A percentile compares a stretch with the other conserved stretches of the same genome.
Conservation (phyloP, 2,329 filamentous ascomycete species). For the Grosmannia serpens region DNA sequence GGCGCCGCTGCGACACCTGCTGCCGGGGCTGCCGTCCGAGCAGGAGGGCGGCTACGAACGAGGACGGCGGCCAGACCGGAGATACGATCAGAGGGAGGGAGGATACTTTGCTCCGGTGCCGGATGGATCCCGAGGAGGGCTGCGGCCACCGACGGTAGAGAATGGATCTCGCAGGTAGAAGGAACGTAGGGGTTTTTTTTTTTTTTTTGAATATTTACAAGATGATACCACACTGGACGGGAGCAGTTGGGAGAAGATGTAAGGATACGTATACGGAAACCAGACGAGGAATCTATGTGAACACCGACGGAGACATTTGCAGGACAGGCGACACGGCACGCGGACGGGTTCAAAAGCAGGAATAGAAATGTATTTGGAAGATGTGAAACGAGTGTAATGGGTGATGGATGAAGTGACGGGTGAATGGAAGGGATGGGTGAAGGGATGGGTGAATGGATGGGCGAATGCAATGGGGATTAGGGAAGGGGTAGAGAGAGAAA, state of each 20-base stretch:
- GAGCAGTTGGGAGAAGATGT: neutral
- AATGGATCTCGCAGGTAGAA: neutral
- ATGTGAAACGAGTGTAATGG: neutral
- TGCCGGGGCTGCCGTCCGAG: neutral
- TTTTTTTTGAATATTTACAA: neutral
- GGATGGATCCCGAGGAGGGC: neutral
- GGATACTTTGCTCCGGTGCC: neutral
- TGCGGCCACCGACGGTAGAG: neutral
- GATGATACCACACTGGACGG: neutral
- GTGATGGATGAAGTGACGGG: neutral
- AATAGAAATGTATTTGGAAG: neutral
- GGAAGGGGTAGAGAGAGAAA: neutral
- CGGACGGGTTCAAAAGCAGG: too few relatives aligned
- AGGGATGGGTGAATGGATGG: neutral
- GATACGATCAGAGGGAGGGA: neutral
- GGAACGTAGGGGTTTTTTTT: too few relatives aligned
- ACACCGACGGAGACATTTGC: too few relatives aligned
- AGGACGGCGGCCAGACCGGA: neutral
- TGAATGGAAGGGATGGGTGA: neutral
- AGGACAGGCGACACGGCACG: too few relatives aligned
- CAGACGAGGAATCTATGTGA: too few relatives aligned
- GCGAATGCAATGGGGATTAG: neutral
- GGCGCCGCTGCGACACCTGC: neutral
- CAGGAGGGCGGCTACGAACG: neutral
- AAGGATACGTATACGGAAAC: too few relatives aligned